These are phyloP conservation scores for Thermothelomyces thermophilus DNA, from an alignment of 2,329 filamentous ascomycete genomes.

Conservation along the genomic window DNA sequence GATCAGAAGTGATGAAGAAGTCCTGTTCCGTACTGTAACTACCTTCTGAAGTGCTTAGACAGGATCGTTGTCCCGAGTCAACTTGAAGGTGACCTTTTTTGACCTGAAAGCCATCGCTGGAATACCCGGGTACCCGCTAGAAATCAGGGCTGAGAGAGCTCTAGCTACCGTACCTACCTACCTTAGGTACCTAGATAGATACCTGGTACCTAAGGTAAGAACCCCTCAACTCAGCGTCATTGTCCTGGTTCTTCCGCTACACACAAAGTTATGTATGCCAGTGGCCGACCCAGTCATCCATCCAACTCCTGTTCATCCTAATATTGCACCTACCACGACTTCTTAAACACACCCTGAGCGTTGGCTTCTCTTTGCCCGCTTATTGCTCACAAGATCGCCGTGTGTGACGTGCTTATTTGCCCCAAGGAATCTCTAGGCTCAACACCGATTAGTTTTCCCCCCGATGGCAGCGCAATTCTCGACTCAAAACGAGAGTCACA, in stretches of 20 bases:
- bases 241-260: too few relatives aligned
- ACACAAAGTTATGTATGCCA: too few relatives aligned
- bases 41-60: too few relatives aligned
- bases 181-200: too few relatives aligned
- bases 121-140: not conserved
- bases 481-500: constrained; percentile 25
- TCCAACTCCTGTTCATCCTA: constrained; percentile 5
- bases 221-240: too few relatives aligned
- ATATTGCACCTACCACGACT: constrained; percentile 3
- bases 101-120: not conserved
- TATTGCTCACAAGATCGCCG: too few relatives aligned
- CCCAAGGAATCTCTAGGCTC: too few relatives aligned
- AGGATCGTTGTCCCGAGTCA: too few relatives aligned
- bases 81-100: too few relatives aligned
- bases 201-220: too few relatives aligned
- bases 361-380: not conserved
- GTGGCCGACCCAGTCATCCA: not conserved
- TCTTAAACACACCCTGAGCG: not conserved
- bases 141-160: not conserved
- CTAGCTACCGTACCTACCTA: too few relatives aligned
- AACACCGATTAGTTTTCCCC: not conserved
- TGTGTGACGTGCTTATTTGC: not conserved
- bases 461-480: constrained; percentile 32
- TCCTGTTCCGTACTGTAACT: too few relatives aligned
- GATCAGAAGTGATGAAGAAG: not conserved